Base-by-base conservation (phyloP, 2,329 filamentous ascomycete species). In the Parastagonospora nodorum region DNA sequence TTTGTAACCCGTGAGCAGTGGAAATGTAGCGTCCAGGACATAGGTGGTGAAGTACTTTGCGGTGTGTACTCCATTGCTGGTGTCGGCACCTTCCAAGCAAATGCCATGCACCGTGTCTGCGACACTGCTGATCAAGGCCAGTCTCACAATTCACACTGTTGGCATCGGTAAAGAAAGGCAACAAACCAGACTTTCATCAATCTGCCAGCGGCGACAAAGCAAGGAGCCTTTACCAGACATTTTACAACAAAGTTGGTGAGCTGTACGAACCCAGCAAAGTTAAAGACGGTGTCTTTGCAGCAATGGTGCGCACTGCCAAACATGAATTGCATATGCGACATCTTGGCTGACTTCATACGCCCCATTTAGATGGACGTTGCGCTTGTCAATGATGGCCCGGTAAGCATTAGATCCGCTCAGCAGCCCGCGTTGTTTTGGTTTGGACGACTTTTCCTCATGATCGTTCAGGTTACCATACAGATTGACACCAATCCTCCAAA, bases 101-200 rank as follows among this genome's bases (percentile, higher is more conserved):
- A 41, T 29, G 31, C 36, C 27, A 31, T 16, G 16, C 11, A 45
- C 2, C 31, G 12, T 30, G 5, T 7, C 40, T 19, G 8, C 5
- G 30, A n/a, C 15, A 35, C 14, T 16, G 48, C 57, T 72, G 12
- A 68, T 27, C 1, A 8, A n/a, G 6, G 8, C 12, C 68, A 95
- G 93, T 99, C 39, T 97, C 94, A 11, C 94, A 99, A 76, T 99
- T 99, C 71, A 99, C 94, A 2, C 83, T 99, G 8, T 82, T 96
- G 42, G 95, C 92, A 40, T 89, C 88, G 39, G 92, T 92, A n/a
- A 96, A 92, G 70, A 97, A 97, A 75, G 93, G 93, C 56, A 92
- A 86, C 69, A 97, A 96, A 74, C 95, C 94, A 30, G 89, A 95
- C 72, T 99, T 99, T 66, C 93, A 96, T 72, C 89, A 89, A 10